phyloP scores from a whole-genome alignment of 2,329 filamentous ascomycete species.

The Sarocladium kiliense region DNA sequence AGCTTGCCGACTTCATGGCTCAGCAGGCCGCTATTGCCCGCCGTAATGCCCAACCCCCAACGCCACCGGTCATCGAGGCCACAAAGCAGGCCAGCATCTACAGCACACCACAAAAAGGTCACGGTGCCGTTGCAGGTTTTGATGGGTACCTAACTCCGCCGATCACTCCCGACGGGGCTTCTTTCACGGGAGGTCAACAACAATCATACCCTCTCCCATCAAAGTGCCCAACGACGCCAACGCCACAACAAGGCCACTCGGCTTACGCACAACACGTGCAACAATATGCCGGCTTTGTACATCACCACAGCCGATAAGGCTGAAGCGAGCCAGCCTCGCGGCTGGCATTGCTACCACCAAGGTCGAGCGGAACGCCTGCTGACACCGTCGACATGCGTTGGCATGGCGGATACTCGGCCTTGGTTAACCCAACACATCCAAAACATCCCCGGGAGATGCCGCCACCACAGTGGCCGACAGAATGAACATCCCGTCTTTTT shows the following conservation, averaged over 20 bases:
- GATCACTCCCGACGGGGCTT: conserved; percentile 71
- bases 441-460: conserved; percentile 7
- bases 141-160: conserved; percentile 80
- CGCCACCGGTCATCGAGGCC: conserved; percentile 51
- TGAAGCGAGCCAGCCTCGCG: not conserved
- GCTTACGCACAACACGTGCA: conserved; percentile 28
- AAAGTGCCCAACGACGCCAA: conserved; percentile 59
- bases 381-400: conserved; percentile 6
- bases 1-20: conserved; percentile 53
- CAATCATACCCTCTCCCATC: conserved; percentile 44
- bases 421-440: not conserved
- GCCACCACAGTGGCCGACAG: conserved; percentile 16
- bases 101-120: conserved; percentile 74
- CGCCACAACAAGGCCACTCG: conserved; percentile 40
- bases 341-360: not conserved
- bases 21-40: conserved; percentile 53
- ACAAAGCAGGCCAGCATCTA: conserved; percentile 58
- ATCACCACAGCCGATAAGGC: conserved; percentile 39
- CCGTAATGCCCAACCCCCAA: conserved; percentile 47
- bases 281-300: conserved; percentile 32
- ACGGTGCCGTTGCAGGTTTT: conserved; percentile 56
- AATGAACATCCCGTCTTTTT: conserved; percentile 24
- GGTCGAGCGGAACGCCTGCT: not conserved
- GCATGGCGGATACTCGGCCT: not conserved
- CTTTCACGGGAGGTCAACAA: conserved; percentile 43